A percentile compares a stretch with the other conserved stretches of the same genome.
These are phyloP conservation scores for Solanum medicagineum DNA, from an alignment of 257 asterid genomes.

Conservation along the genomic window DNA sequence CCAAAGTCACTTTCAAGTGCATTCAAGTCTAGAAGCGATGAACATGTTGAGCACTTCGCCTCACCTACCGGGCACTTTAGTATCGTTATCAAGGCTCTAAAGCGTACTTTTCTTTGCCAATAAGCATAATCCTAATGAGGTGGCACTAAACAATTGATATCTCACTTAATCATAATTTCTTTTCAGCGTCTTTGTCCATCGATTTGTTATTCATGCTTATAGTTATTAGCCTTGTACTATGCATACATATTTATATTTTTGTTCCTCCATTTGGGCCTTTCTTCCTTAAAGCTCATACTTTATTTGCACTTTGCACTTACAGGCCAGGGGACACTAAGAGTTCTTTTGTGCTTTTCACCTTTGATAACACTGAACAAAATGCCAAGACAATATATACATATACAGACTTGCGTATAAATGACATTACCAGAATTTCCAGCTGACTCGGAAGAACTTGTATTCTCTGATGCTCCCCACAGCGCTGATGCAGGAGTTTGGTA, in stretches of 20 bases:
- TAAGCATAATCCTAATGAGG: neutral
- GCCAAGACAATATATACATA: neutral
- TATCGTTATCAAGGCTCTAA: neutral
- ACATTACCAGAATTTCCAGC: conserved; percentile 38
- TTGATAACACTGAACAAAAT: neutral
- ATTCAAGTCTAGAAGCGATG: neutral
- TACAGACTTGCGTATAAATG: neutral
- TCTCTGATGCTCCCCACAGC: conserved; percentile 44
- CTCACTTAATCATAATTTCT: neutral
- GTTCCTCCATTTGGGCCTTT: neutral
- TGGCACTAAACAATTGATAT: neutral
- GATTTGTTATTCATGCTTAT: neutral
- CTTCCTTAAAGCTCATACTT: neutral
- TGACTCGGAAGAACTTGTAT: conserved; percentile 23
- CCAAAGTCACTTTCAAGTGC: neutral
- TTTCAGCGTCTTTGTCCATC: neutral
- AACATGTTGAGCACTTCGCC: neutral
- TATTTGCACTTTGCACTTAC: neutral
- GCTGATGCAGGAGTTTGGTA: conserved; percentile 71
- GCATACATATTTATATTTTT: neutral
- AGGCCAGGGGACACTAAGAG: neutral
- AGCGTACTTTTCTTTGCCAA: neutral
- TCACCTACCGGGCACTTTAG: neutral
- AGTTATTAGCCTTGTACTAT: neutral
- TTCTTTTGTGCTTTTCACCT: neutral